Evolutionary conservation across 2,329 filamentous ascomycete species (phyloP).

Genomic region (Tympanopsis confertula): DNA sequence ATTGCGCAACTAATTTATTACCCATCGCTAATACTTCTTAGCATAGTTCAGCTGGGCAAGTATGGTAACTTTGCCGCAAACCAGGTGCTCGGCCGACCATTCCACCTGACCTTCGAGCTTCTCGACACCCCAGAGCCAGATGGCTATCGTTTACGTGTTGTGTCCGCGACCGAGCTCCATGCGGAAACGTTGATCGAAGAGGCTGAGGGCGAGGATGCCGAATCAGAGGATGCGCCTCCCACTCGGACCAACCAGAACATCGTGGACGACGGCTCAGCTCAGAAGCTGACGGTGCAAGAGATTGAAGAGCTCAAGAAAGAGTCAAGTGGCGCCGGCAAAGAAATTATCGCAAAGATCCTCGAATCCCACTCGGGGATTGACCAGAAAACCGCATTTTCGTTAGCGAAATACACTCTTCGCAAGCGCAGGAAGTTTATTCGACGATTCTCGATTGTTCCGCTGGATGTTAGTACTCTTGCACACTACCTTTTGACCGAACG

Average conservation of each 20-base stretch:
- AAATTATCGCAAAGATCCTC: not conserved
- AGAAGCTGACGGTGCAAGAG: not conserved
- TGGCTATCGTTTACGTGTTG: not conserved
- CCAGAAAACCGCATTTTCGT: conserved; percentile 1
- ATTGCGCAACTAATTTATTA: too few species aligned
- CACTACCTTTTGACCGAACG: not conserved
- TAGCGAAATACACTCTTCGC: not conserved
- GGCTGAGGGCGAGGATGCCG: not conserved
- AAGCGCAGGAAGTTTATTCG: not conserved
- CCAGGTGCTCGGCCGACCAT: not conserved
- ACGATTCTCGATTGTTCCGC: not conserved
- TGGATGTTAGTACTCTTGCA: not conserved
- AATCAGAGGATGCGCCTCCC: not conserved
- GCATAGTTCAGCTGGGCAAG: not conserved
- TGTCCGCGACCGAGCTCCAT: not conserved
- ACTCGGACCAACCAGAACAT: not conserved
- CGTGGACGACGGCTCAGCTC: not conserved
- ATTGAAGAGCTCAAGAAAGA: not conserved
- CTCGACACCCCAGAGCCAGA: not conserved
- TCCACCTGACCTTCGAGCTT: conserved; percentile 1
- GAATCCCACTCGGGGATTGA: not conserved
- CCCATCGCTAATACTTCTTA: too few species aligned
- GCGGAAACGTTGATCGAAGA: not conserved
- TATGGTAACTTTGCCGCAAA: not conserved
- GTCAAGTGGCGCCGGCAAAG: not conserved